Evolutionary conservation across 257 asterid species (phyloP).

Genomic region (Primulina eburnea): DNA sequence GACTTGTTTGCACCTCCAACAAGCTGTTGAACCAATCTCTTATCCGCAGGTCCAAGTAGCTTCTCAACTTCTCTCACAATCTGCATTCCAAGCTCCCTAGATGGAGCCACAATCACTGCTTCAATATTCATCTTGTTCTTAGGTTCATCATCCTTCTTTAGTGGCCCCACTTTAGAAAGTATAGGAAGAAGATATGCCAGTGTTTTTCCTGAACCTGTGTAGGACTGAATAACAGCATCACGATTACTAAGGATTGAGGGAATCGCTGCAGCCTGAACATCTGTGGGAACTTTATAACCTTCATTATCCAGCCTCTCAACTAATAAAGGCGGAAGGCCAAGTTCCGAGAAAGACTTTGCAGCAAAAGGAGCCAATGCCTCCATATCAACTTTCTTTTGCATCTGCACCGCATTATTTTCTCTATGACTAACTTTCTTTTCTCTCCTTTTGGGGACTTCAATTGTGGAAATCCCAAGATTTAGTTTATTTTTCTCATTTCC

Average conservation of each 20-base stretch:
- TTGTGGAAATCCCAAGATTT: slow-evolving; percentile 46
- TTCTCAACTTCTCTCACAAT: slow-evolving; percentile 92
- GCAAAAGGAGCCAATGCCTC: slow-evolving; percentile 70
- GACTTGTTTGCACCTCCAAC: slow-evolving; percentile 96
- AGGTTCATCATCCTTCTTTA: slow-evolving; percentile 38
- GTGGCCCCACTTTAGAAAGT: slow-evolving; percentile 63
- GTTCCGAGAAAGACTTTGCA: slow-evolving; percentile 76
- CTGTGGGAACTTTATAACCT: slow-evolving; percentile 82
- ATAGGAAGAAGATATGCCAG: slow-evolving; percentile 95
- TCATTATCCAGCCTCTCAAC: slow-evolving; percentile 71
- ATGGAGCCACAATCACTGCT: slow-evolving; percentile 96
- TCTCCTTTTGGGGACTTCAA: slow-evolving; percentile 57
- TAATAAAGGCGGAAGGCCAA: slow-evolving; percentile 69
- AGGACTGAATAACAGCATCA: slow-evolving; percentile 89
- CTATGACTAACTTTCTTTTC: slow-evolving; percentile 38
- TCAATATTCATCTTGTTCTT: slow-evolving; percentile 48
- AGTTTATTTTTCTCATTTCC: slow-evolving; percentile 56
- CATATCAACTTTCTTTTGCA: slow-evolving; percentile 41
- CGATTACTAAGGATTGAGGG: slow-evolving; percentile 71
- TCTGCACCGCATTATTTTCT: slow-evolving; percentile 28
- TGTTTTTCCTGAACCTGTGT: slow-evolving; percentile 98
- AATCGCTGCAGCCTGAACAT: slow-evolving; percentile 90
- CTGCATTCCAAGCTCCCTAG: slow-evolving; percentile 99
- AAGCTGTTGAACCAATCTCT: slow-evolving; percentile 87
- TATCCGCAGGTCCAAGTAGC: slow-evolving; percentile 76